A percentile compares a stretch with the other conserved stretches of the same genome.
Evolutionary conservation across 2,329 filamentous ascomycete genomes (phyloP).

Genomic region (Emericellopsis cladophorae): DNA sequence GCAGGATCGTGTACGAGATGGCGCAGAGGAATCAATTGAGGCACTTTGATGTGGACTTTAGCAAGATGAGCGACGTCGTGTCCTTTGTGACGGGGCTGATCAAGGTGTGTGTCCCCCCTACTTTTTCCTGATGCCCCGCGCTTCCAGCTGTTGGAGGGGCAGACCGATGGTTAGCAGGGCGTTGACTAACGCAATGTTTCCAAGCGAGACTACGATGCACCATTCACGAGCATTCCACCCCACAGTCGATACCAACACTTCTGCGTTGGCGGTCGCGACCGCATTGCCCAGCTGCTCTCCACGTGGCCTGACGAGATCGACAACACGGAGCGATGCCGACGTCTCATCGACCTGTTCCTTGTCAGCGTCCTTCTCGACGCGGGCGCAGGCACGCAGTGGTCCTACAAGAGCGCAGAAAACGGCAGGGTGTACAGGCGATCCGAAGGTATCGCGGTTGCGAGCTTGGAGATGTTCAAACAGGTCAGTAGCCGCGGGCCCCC

Average conservation of each 20-base stretch:
- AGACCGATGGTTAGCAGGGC: neutral
- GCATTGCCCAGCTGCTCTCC: slow-evolving; percentile 57
- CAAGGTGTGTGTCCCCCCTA: slow-evolving; percentile 53
- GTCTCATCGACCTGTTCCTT: slow-evolving; percentile 66
- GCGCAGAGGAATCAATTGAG: slow-evolving; percentile 64
- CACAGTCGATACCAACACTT: slow-evolving; percentile 82
- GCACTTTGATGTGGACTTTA: slow-evolving; percentile 82
- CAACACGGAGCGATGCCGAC: slow-evolving; percentile 58
- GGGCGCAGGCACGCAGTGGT: slow-evolving; percentile 82
- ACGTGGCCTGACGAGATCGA: slow-evolving; percentile 60
- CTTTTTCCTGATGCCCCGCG: neutral
- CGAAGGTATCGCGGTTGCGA: slow-evolving; percentile 71
- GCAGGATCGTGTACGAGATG: slow-evolving; percentile 60
- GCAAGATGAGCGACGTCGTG: slow-evolving; percentile 72
- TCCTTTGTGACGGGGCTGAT: slow-evolving; percentile 86
- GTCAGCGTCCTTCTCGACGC: slow-evolving; percentile 75
- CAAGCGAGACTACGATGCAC: slow-evolving; percentile 43
- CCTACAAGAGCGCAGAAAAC: slow-evolving; percentile 84
- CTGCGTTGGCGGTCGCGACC: slow-evolving; percentile 63
- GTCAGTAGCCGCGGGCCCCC: slow-evolving; percentile 16
- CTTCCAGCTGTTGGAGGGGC: neutral
- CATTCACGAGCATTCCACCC: slow-evolving; percentile 58
- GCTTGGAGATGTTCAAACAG: slow-evolving; percentile 83
- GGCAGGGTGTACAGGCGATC: slow-evolving; percentile 72
- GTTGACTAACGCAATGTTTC: slow-evolving; percentile 3